These are phyloP conservation scores for Penicillium capsulatum DNA, from an alignment of 2,329 filamentous ascomycete species.

Conservation along the genomic window DNA sequence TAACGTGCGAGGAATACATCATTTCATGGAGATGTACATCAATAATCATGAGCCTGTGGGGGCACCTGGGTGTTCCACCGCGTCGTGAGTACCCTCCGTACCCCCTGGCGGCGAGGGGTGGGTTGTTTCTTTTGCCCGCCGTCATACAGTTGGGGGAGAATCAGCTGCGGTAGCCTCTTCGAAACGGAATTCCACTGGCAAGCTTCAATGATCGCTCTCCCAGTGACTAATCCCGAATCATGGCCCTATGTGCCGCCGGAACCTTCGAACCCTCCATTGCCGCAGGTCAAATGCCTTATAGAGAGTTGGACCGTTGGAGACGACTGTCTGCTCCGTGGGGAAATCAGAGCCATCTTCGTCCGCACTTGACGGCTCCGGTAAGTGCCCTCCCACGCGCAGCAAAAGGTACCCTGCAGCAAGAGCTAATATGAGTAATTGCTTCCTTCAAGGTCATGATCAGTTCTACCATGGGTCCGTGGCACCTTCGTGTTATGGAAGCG, in stretches of 20 bases:
- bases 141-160: background rate
- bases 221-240: background rate
- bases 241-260: background rate
- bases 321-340: constrained; percentile 9
- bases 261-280: constrained; percentile 1
- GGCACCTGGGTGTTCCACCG: background rate
- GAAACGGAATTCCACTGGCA: background rate
- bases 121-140: background rate
- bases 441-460: constrained; percentile 10
- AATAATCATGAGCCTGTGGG: background rate
- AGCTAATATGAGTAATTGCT: background rate
- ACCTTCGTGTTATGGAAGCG: constrained; percentile 11
- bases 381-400: constrained; percentile 1
- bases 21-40: background rate
- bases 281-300: constrained; percentile 13
- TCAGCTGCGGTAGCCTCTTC: background rate
- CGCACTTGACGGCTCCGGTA: constrained; percentile 12
- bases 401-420: background rate
- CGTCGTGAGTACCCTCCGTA: background rate
- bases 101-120: background rate
- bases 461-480: constrained; percentile 8
- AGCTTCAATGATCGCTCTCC: background rate
- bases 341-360: constrained; percentile 11
- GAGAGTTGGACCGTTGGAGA: constrained; percentile 6
- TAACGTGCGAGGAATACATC: background rate